Conservation (phyloP, 192 early-diverging fungal genomes). For the Coemansia sp. region DNA sequence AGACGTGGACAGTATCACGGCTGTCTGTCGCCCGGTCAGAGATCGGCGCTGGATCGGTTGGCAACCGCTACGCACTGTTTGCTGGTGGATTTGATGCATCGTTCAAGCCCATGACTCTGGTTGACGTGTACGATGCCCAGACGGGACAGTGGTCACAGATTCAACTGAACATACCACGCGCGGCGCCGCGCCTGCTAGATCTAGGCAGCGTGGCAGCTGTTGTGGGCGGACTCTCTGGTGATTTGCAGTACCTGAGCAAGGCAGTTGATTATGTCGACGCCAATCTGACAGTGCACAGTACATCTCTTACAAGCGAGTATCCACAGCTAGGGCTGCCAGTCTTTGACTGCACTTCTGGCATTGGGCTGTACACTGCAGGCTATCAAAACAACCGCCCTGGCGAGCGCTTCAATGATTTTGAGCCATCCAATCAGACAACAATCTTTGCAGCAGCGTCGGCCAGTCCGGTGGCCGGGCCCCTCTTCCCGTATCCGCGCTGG, state of each 20-base stretch:
- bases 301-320: conserved; percentile 14
- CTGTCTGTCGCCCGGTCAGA: conserved; percentile 36
- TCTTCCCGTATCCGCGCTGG: conserved; percentile 48
- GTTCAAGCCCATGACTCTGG: conserved; percentile 34
- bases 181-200: conserved; percentile 36
- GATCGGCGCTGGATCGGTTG: conserved; percentile 43
- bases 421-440: conserved; percentile 43
- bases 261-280: conserved; percentile 40
- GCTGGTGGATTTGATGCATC: conserved; percentile 46
- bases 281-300: conserved; percentile 16
- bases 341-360: conserved; percentile 16
- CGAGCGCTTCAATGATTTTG: conserved; percentile 53
- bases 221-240: conserved; percentile 48
- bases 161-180: conserved; percentile 23
- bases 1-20: conserved; percentile 34
- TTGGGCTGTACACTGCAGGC: conserved; percentile 36
- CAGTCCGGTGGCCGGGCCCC: conserved; percentile 11
- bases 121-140: conserved; percentile 51
- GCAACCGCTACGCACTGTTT: conserved; percentile 48
- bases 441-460: conserved; percentile 17
- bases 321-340: conserved; percentile 48
- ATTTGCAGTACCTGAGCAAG: conserved; percentile 52
- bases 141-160: conserved; percentile 37
- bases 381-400: conserved; percentile 53
- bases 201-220: conserved; percentile 29